phyloP scores from a whole-genome alignment of 352 stramenopile species.

The Phytopythium kandeliae region DNA sequence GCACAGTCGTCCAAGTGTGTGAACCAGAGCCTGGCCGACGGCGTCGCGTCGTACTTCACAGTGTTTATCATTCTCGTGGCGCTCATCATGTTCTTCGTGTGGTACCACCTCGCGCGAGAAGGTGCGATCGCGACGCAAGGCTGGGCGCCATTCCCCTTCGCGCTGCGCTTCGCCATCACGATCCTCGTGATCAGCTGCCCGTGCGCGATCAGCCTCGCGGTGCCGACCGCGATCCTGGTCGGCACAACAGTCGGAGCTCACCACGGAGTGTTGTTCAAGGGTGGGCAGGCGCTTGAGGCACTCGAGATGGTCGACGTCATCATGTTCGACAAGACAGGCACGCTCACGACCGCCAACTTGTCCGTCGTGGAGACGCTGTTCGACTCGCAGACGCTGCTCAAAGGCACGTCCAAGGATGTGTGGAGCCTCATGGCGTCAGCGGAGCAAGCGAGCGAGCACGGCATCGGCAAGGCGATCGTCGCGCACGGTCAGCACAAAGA shows the following conservation, averaged over 20 bases:
- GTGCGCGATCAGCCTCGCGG: slow-evolving; percentile 68
- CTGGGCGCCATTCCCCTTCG: slow-evolving; percentile 59
- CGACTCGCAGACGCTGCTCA: slow-evolving; percentile 10
- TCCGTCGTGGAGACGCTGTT: slow-evolving; percentile 23
- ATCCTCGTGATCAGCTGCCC: slow-evolving; percentile 77
- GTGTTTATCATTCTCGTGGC: slow-evolving; percentile 68
- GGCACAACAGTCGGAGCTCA: slow-evolving; percentile 73
- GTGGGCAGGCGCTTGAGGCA: slow-evolving; percentile 60
- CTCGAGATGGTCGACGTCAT: slow-evolving; percentile 59
- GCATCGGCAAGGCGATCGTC: slow-evolving; percentile 51
- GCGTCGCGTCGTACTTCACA: slow-evolving; percentile 65
- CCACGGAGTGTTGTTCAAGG: slow-evolving; percentile 79
- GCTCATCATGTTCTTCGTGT: slow-evolving; percentile 56
- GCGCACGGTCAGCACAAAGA: slow-evolving; percentile 23
- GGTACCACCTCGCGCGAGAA: slow-evolving; percentile 53
- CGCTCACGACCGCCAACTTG: slow-evolving; percentile 57
- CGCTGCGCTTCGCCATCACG: slow-evolving; percentile 74
- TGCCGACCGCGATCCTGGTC: slow-evolving; percentile 76
- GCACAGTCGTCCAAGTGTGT: slow-evolving; percentile 58
- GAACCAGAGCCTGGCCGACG: slow-evolving; percentile 61
- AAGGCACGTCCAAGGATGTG: slow-evolving; percentile 15
- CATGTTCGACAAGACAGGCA: slow-evolving; percentile 84
- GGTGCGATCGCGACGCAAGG: slow-evolving; percentile 36
- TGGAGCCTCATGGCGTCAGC: slow-evolving; percentile 47
- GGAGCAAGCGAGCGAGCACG: slow-evolving; percentile 60